Percentiles rank a stretch among this genome's conserved stretches.
These are phyloP conservation scores for Penicillium samsonianum DNA, from an alignment of 495 filamentous ascomycete species.

Conservation along the genomic window DNA sequence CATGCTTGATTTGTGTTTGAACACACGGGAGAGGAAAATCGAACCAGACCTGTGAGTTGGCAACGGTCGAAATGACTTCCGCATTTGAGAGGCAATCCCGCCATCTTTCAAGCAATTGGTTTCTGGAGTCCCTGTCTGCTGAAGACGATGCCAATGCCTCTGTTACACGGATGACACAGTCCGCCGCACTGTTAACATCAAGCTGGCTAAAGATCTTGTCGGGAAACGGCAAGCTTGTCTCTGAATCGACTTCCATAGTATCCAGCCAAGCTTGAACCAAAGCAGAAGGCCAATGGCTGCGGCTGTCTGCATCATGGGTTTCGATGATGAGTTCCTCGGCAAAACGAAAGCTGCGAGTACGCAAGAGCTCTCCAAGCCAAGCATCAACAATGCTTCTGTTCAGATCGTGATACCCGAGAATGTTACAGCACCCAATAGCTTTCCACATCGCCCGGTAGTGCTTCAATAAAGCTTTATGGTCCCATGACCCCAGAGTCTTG, in stretches of 20 bases:
- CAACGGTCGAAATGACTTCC: conserved; percentile 23
- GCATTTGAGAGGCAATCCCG: conserved; percentile 31
- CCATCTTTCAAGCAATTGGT: conserved; percentile 35
- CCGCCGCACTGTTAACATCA: conserved; percentile 27
- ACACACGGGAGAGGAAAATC: conserved; percentile 21
- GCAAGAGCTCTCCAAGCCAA: conserved; percentile 37
- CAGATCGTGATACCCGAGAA: conserved; percentile 39
- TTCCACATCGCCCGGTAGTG: conserved; percentile 41
- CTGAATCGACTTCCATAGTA: conserved; percentile 3
- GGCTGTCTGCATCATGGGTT: conserved; percentile 23
- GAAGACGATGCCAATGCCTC: conserved; percentile 30
- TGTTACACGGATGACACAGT: conserved; percentile 37
- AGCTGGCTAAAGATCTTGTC: conserved; percentile 25
- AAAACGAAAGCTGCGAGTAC: conserved; percentile 24
- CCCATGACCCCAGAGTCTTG: conserved; percentile 19
- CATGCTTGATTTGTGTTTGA: neutral
- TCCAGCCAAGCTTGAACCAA: conserved; percentile 36
- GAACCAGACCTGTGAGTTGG: conserved; percentile 31
- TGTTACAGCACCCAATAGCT: conserved; percentile 41
- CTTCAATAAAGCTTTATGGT: conserved; percentile 19
- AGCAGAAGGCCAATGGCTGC: conserved; percentile 26
- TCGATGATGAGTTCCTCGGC: conserved; percentile 37
- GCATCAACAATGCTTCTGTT: conserved; percentile 27
- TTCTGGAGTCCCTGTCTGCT: conserved; percentile 13
- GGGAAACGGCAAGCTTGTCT: conserved; percentile 15